These are phyloP conservation scores for Orbilia javanica DNA, from an alignment of 2,329 filamentous ascomycete species.

Conservation along the genomic window DNA sequence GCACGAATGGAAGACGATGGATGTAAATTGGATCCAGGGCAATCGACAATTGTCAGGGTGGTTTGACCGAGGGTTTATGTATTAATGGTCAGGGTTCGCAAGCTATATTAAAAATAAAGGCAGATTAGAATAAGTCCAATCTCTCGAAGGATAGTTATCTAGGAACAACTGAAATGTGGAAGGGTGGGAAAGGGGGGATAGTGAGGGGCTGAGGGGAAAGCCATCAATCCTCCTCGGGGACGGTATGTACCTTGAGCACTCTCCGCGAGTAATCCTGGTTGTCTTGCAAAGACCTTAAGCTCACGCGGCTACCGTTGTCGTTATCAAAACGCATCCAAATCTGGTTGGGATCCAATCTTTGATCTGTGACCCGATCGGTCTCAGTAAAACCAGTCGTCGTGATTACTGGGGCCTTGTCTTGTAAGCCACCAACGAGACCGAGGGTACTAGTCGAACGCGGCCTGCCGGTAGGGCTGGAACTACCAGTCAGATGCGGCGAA, in stretches of 20 bases:
- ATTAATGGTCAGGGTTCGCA: constrained; percentile 46
- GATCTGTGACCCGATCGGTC: constrained; percentile 51
- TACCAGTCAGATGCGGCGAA: constrained; percentile 49
- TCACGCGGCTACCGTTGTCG: constrained; percentile 52
- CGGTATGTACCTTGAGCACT: constrained; percentile 56
- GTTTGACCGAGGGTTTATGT: constrained; percentile 1
- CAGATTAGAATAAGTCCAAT: constrained; percentile 57
- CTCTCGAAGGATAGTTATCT: constrained; percentile 33
- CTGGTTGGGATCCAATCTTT: constrained; percentile 55
- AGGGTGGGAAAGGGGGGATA: constrained; percentile 5
- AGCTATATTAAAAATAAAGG: constrained; percentile 52
- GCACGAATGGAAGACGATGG: constrained; percentile 3
- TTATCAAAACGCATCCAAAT: constrained; percentile 58
- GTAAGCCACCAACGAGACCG: constrained; percentile 46
- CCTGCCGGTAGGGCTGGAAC: constrained; percentile 41
- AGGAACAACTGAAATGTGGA: neutral
- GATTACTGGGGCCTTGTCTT: constrained; percentile 41
- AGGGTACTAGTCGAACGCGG: constrained; percentile 57
- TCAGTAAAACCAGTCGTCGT: constrained; percentile 47
- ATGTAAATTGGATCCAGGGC: neutral
- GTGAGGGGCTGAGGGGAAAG: neutral
- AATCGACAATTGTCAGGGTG: constrained; percentile 2
- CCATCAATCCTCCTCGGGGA: constrained; percentile 30
- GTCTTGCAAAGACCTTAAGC: constrained; percentile 49
- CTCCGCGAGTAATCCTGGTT: constrained; percentile 56